Conservation (phyloP, 2,329 filamentous ascomycete genomes). For the Claviceps digitariae region DNA sequence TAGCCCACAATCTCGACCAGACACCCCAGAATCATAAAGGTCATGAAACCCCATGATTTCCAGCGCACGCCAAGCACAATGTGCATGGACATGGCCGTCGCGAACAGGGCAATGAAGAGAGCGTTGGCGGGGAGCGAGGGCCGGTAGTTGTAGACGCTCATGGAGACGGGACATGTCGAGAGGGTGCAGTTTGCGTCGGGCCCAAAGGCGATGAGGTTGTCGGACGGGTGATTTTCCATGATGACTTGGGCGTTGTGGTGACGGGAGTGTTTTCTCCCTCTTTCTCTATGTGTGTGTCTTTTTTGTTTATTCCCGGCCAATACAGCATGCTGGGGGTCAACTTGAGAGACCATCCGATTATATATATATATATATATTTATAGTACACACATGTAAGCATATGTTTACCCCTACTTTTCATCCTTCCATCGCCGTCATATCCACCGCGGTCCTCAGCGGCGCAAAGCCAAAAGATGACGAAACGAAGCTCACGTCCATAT, state of each 20-base stretch:
- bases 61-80: constrained; percentile 26
- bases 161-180: constrained; percentile 29
- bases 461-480: no score
- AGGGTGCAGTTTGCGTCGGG: constrained; percentile 36
- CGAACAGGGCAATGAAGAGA: constrained; percentile 29
- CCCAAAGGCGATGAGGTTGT: constrained; percentile 24
- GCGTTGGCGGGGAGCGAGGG: constrained; percentile 29
- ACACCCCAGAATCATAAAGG: constrained; percentile 39
- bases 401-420: no score
- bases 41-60: constrained; percentile 29
- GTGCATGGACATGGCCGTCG: constrained; percentile 32
- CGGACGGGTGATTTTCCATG: not conserved
- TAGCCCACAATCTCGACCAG: constrained; percentile 50
- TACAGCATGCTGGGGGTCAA: no score
- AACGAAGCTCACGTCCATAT: no score
- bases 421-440: no score
- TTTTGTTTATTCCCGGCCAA: no score
- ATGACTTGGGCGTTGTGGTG: not conserved
- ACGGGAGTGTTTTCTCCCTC: no score
- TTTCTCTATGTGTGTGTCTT: no score
- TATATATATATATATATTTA: no score
- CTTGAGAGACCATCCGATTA: no score
- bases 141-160: constrained; percentile 32
- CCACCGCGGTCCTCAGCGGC: no score
- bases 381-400: no score